Evolutionary conservation across 345 rosid genomes (phyloP).

Genomic region (Populus simonii): DNA sequence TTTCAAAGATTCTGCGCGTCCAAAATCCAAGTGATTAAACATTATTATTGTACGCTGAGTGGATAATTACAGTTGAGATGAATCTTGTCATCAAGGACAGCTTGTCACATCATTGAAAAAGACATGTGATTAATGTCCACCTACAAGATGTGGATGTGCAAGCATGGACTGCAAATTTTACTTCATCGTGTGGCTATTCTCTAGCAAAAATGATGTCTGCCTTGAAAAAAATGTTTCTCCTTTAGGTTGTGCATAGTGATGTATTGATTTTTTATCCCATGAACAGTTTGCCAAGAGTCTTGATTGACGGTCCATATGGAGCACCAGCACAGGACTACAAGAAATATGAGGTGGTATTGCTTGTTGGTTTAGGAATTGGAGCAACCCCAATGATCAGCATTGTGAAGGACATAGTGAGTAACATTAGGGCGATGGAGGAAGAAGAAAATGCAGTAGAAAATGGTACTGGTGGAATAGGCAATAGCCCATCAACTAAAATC

Average conservation of each 20-base stretch:
- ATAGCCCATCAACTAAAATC: conserved; percentile 8
- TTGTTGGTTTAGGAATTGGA: conserved; percentile 79
- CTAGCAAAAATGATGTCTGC: background rate
- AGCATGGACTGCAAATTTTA: too few relatives aligned
- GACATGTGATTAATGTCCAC: background rate
- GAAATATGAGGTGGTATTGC: conserved; percentile 65
- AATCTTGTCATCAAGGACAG: background rate
- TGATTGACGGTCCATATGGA: conserved; percentile 83
- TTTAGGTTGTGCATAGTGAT: background rate
- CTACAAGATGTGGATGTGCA: background rate
- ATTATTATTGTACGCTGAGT: background rate
- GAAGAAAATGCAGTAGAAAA: conserved; percentile 40
- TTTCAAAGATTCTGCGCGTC: background rate
- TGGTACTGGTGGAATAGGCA: conserved; percentile 18
- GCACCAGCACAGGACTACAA: conserved; percentile 91
- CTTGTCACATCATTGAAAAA: background rate
- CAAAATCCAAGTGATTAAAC: background rate
- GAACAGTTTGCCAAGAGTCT: conserved; percentile 63
- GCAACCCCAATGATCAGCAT: conserved; percentile 93
- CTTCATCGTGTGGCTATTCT: background rate
- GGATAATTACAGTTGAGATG: background rate
- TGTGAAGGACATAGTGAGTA: conserved; percentile 68
- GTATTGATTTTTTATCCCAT: background rate
- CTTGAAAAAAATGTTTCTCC: background rate
- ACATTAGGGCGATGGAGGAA: conserved; percentile 51